Evolutionary conservation across 768 basidiomycete species (phyloP), one percentile per base, ranked within the genome.

Genomic region (Mycena leptocephala): DNA sequence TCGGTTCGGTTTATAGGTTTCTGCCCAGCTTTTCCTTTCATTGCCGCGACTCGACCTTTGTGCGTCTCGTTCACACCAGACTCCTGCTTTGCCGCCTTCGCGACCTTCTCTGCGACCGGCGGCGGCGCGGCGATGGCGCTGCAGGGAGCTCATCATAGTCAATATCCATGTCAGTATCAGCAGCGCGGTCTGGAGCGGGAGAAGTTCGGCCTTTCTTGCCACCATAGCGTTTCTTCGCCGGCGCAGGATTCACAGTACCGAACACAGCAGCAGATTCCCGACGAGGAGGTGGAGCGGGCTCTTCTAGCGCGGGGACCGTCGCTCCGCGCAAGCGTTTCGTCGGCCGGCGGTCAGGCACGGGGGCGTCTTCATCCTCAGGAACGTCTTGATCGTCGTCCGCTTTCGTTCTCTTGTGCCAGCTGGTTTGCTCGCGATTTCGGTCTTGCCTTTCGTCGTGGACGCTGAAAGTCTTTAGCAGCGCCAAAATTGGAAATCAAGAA

Each of bases 111-210:
- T 28, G 43, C 63, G 41, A 51, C 46, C 4, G 64, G 67, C 20
- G 46, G 64, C 59, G 55, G 46, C 28, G 37, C 24, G 56, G 59
- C 14, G 62, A 72, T 51, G 20, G 78, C 51, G 76, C 64, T 11
- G 78, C 78, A 30, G 85, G 84, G 58, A 84, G 80, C 59, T 83
- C 83, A 58, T 87, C 85, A 46, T 83, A 84, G 70, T 87, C 82
- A 41, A 84, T 69, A 24, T 39, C 53, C 74, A 78, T 76, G n/a
- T 72, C 77, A 55, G 56, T 67, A 46, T 70, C 77, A 56, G 68
- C 72, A 2, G 64, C 61, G 66, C 46, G 66, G 22, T 66, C 65
- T 18, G 70, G 69, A 5, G 46, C 51, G 24, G 86, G 82, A 33
- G 87, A 85, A 8, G 78, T 77, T 41, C 84, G 84, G 22, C 78